These are phyloP conservation scores for Elongisporangium undulatum DNA, from an alignment of 352 stramenopile genomes.

Conservation along the genomic window DNA sequence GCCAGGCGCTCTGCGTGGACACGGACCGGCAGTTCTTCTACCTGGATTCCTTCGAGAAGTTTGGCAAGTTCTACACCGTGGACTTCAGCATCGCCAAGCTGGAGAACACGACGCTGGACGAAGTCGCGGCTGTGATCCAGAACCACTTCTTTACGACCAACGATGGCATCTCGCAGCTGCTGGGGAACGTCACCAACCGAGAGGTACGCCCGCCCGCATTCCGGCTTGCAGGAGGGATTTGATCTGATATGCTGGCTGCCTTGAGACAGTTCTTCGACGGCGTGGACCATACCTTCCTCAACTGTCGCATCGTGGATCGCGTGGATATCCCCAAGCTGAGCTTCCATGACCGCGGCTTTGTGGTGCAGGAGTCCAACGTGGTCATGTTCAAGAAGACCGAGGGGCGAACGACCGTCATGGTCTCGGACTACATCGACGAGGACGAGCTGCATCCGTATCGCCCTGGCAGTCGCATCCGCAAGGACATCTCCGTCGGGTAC, in stretches of 20 bases:
- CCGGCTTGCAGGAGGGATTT: background rate
- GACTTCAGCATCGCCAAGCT: slow-evolving; percentile 61
- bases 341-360: slow-evolving; percentile 26
- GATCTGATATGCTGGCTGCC: background rate
- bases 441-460: slow-evolving; percentile 60
- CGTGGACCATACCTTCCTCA: slow-evolving; percentile 43
- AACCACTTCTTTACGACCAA: slow-evolving; percentile 54
- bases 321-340: slow-evolving; percentile 40
- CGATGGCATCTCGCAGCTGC: slow-evolving; percentile 44
- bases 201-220: slow-evolving; percentile 24
- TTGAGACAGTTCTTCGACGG: slow-evolving; percentile 45
- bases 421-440: slow-evolving; percentile 54
- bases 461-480: slow-evolving; percentile 33
- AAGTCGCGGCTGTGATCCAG: slow-evolving; percentile 47
- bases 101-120: slow-evolving; percentile 27
- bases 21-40: slow-evolving; percentile 56
- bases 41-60: slow-evolving; percentile 59
- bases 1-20: slow-evolving; percentile 45
- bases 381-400: slow-evolving; percentile 43
- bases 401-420: slow-evolving; percentile 31
- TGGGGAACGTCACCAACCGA: slow-evolving; percentile 53
- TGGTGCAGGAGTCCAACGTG: slow-evolving; percentile 62
- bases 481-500: slow-evolving; percentile 53
- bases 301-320: slow-evolving; percentile 56
- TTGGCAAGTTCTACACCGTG: slow-evolving; percentile 67